A percentile compares a stretch with the other conserved stretches of the same genome.
Conservation (phyloP, 108 stramenopile genomes). For the Fragilariopsis cylindrus region DNA sequence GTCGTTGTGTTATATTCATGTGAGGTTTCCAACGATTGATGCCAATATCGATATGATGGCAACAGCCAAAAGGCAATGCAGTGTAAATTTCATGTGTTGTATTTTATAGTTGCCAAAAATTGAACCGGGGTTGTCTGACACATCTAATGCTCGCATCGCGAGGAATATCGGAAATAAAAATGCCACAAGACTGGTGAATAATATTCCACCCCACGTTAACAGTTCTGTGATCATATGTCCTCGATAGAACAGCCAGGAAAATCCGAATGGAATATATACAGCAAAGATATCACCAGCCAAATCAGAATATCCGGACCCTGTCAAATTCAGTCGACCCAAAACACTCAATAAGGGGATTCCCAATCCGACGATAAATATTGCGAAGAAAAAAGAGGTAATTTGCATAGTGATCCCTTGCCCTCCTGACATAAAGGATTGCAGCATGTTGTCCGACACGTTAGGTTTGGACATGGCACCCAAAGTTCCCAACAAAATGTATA, state of each 20-base stretch:
- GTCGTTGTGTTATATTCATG: not conserved
- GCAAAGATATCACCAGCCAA: slow-evolving; percentile 29
- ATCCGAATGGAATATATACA: slow-evolving; percentile 46
- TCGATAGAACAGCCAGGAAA: slow-evolving; percentile 38
- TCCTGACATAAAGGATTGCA: slow-evolving; percentile 43
- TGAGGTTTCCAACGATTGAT: slow-evolving; percentile 29
- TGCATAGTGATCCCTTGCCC: slow-evolving; percentile 32
- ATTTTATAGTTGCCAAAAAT: slow-evolving; percentile 3
- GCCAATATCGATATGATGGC: slow-evolving; percentile 17
- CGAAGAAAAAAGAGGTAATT: slow-evolving; percentile 44
- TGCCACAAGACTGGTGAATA: slow-evolving; percentile 40
- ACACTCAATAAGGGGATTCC: slow-evolving; percentile 59
- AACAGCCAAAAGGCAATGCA: slow-evolving; percentile 19
- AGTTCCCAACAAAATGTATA: slow-evolving; percentile 50
- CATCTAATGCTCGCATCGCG: slow-evolving; percentile 21
- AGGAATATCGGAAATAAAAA: slow-evolving; percentile 43
- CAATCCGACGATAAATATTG: slow-evolving; percentile 56
- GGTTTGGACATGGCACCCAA: slow-evolving; percentile 53
- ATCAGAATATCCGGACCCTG: slow-evolving; percentile 17
- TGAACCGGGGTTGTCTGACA: slow-evolving; percentile 6
- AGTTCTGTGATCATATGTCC: slow-evolving; percentile 28
- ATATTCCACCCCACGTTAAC: slow-evolving; percentile 43
- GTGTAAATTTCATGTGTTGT: slow-evolving; percentile 1
- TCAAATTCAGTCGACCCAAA: slow-evolving; percentile 39
- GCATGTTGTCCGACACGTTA: slow-evolving; percentile 41